phyloP scores from a whole-genome alignment of 164 flowering plant genomes.

The Nelumbo lutea region DNA sequence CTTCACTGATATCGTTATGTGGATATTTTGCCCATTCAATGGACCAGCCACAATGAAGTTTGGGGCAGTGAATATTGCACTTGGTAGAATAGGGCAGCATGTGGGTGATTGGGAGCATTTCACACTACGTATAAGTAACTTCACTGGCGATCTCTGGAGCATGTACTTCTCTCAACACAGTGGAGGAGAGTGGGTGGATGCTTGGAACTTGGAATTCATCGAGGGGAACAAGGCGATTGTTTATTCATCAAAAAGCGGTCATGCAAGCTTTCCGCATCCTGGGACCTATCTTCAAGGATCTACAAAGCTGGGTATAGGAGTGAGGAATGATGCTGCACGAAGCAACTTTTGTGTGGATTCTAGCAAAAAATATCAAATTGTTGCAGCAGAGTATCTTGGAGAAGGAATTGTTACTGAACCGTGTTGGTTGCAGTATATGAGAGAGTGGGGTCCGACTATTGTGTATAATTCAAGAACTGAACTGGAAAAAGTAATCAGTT shows the following conservation, averaged over 20 bases:
- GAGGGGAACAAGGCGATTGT: conserved; percentile 48
- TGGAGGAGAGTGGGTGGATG: conserved; percentile 59
- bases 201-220: conserved; percentile 47
- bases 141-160: conserved; percentile 58
- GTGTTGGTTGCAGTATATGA: conserved; percentile 80
- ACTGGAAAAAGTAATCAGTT: conserved; percentile 46
- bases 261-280: conserved; percentile 56
- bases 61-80: conserved; percentile 40
- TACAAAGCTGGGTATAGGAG: conserved; percentile 54
- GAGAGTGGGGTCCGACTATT: conserved; percentile 85
- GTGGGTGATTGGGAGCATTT: conserved; percentile 78
- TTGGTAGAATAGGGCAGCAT: conserved; percentile 53
- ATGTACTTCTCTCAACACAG: conserved; percentile 69
- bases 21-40: conserved; percentile 72
- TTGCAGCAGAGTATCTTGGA: conserved; percentile 85
- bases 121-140: conserved; percentile 66
- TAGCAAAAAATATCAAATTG: conserved; percentile 50
- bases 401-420: conserved; percentile 56
- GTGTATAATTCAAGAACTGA: conserved; percentile 55
- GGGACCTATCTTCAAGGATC: conserved; percentile 33
- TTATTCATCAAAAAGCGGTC: conserved; percentile 54
- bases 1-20: conserved; percentile 63
- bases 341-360: conserved; percentile 60
- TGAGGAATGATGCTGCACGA: conserved; percentile 66
- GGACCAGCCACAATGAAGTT: conserved; percentile 72